These are phyloP conservation scores for Taphrina confusa DNA, from an alignment of 1,139 yeast species.

Conservation along the genomic window DNA sequence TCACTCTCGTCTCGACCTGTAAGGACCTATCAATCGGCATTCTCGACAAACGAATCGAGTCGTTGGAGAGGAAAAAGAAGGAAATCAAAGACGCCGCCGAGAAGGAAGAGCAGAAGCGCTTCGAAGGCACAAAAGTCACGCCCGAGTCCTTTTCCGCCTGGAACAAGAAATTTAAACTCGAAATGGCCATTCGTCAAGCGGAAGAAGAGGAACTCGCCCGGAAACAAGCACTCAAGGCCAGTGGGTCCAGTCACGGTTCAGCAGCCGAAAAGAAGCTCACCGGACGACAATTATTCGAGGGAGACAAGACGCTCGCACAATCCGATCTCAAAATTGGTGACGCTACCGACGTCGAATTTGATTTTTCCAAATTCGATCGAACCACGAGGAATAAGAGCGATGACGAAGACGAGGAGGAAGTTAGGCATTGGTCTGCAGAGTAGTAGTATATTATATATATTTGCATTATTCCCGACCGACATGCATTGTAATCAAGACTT, in stretches of 20 bases:
- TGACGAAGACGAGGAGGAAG: conserved; percentile 30
- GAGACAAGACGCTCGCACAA: conserved; percentile 51
- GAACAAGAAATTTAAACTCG: conserved; percentile 64
- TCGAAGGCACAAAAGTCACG: conserved; percentile 76
- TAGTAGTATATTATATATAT: too few species aligned
- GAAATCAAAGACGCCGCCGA: conserved; percentile 63
- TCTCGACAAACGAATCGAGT: conserved; percentile 59
- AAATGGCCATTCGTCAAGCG: conserved; percentile 48
- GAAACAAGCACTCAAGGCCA: conserved; percentile 54
- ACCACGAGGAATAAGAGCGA: conserved; percentile 5
- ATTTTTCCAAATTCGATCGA: conserved; percentile 28
- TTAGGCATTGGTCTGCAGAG: conserved; percentile 24
- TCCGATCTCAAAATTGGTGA: conserved; percentile 31
- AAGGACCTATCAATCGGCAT: conserved; percentile 75
- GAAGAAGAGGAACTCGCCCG: conserved; percentile 41
- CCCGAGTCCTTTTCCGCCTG: conserved; percentile 66
- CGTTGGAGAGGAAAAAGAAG: conserved; percentile 52
- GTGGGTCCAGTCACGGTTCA: conserved; percentile 51
- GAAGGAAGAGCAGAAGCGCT: conserved; percentile 56
- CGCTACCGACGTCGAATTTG: conserved; percentile 32
- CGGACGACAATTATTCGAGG: conserved; percentile 83
- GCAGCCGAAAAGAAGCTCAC: conserved; percentile 76
- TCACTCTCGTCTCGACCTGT: conserved; percentile 69
- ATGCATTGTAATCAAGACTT: too few species aligned
- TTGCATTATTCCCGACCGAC: too few species aligned